Evolutionary conservation across 176 grass and related monocot species (phyloP).

Genomic region (Musa beccarii): DNA sequence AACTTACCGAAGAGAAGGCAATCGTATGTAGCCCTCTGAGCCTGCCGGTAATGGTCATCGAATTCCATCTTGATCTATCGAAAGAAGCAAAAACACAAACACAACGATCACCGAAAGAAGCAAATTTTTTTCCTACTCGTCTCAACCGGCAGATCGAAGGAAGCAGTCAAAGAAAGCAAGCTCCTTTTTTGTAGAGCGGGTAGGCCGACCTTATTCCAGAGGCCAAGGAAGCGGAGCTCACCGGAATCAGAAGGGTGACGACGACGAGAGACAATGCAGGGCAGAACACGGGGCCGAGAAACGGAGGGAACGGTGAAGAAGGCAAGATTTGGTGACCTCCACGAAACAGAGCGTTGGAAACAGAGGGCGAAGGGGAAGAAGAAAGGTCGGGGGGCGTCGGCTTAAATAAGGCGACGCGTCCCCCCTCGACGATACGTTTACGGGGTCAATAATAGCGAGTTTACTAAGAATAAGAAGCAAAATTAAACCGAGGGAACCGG

Average conservation of each 20-base stretch:
- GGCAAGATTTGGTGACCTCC: slow-evolving; percentile 7
- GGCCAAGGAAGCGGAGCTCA: not conserved
- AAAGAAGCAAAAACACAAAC: slow-evolving; percentile 24
- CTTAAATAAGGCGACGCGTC: slow-evolving; percentile 56
- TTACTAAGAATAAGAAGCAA: not conserved
- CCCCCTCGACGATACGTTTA: slow-evolving; percentile 1
- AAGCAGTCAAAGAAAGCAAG: not conserved
- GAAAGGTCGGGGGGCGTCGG: slow-evolving; percentile 14
- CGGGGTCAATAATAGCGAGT: not conserved
- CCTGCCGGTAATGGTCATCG: slow-evolving; percentile 54
- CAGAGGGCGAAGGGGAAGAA: slow-evolving; percentile 44
- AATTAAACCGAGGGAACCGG: not conserved
- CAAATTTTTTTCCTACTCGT: not conserved
- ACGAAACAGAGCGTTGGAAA: slow-evolving; percentile 4
- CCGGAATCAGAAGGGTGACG: not conserved
- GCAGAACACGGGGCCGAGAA: not conserved
- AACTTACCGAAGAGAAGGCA: slow-evolving; percentile 85
- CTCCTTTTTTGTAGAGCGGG: not conserved
- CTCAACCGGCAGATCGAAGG: not conserved
- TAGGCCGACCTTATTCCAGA: not conserved
- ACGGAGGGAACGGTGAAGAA: not conserved
- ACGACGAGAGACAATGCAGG: slow-evolving; percentile 2
- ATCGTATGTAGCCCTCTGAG: slow-evolving; percentile 58
- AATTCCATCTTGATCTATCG: slow-evolving; percentile 49
- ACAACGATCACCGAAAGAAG: not conserved